phyloP scores from a whole-genome alignment of 1,139 yeast species.

The Geotrichum restrictum region DNA sequence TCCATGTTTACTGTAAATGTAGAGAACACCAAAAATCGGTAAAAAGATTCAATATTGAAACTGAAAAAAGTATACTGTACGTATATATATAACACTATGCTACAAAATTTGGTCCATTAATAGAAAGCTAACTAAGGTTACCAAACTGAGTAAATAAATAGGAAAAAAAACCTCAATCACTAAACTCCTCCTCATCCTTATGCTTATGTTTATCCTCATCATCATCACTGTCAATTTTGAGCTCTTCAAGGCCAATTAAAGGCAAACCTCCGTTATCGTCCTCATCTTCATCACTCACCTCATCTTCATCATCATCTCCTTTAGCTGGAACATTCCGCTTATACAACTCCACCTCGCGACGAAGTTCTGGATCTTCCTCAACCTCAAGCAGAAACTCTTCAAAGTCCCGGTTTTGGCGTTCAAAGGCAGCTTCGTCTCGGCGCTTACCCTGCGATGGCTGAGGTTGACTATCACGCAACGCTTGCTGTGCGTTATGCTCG shows the following conservation, averaged over 20 bases:
- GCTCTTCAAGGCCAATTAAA: constrained; percentile 67
- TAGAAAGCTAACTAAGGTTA: no score
- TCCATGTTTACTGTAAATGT: constrained; percentile 50
- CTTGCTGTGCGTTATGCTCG: constrained; percentile 66
- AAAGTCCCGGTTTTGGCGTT: constrained; percentile 86
- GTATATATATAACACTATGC: no score
- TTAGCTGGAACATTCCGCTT: constrained; percentile 49
- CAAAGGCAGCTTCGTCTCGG: constrained; percentile 66
- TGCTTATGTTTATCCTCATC: constrained; percentile 24
- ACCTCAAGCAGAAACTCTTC: constrained; percentile 90
- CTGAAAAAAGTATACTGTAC: no score
- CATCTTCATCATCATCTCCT: constrained; percentile 46
- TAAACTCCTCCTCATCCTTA: background rate
- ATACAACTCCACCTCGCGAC: constrained; percentile 81
- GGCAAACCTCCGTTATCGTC: constrained; percentile 27
- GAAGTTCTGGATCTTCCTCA: constrained; percentile 89
- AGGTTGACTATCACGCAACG: constrained; percentile 61
- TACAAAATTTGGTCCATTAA: no score
- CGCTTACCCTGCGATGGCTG: constrained; percentile 46
- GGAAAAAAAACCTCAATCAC: background rate
- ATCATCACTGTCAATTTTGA: constrained; percentile 59
- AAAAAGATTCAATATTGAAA: no score
- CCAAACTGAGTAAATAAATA: background rate
- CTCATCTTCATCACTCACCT: constrained; percentile 24
- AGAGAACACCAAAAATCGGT: no score